Conservation (phyloP, 208 protist genomes). For the Leishmania martiniquensis region DNA sequence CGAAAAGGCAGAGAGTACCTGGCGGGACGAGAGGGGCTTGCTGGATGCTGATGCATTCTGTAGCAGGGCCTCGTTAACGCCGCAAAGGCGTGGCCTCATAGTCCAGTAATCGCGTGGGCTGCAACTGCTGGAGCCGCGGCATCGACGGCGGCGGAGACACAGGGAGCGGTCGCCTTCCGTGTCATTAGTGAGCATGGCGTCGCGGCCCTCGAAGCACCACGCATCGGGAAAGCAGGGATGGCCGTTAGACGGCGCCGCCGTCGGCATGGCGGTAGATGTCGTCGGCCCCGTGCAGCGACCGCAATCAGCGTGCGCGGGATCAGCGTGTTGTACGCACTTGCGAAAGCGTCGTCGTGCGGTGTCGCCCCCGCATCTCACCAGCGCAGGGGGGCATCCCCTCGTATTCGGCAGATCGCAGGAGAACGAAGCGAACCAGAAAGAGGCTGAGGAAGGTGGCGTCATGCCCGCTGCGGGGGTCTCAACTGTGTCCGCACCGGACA, state of each 20-base stretch:
- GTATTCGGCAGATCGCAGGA: not conserved
- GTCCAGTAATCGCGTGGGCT: constrained; percentile 8
- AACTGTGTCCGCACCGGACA: not conserved
- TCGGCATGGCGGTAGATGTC: not conserved
- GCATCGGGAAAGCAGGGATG: not conserved
- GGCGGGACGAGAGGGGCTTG: not conserved
- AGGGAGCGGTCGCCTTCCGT: not conserved
- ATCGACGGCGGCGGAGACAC: not conserved
- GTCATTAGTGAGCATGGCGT: not conserved
- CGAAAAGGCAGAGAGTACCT: constrained; percentile 19
- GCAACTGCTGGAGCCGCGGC: not conserved
- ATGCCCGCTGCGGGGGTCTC: not conserved
- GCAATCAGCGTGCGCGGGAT: not conserved
- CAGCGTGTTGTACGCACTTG: not conserved
- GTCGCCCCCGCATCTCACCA: not conserved
- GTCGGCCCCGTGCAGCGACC: not conserved
- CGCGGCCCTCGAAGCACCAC: not conserved
- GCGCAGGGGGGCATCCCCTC: not conserved
- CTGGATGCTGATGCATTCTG: not conserved
- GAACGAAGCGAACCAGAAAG: not conserved
- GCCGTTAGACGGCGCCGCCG: not conserved
- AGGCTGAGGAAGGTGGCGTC: not conserved
- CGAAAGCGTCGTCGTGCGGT: not conserved
- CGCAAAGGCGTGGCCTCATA: constrained; percentile 31
- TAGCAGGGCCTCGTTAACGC: constrained; percentile 41